Conservation (phyloP, 345 rosid species). For the Rhodamnia argentea region DNA sequence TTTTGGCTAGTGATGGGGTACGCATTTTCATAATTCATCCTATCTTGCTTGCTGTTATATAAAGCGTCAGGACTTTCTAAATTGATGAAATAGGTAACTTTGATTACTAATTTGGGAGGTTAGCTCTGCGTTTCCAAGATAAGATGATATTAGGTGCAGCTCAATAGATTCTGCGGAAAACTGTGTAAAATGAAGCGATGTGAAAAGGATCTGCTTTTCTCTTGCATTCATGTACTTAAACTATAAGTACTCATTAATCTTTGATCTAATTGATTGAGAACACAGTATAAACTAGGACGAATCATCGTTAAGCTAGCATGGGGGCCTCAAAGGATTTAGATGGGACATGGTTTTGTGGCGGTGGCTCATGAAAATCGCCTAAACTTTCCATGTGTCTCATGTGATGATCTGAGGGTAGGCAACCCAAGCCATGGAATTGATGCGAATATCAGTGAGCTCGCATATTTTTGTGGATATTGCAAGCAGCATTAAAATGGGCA, state of each 20-base stretch:
- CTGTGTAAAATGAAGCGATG: not conserved
- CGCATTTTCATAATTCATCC: not conserved
- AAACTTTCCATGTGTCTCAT: not conserved
- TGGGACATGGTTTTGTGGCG: not conserved
- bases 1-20: constrained; percentile 86
- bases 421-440: not conserved
- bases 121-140: not conserved
- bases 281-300: not conserved
- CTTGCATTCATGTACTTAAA: not conserved
- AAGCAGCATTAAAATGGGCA: not conserved
- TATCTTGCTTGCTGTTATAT: not conserved
- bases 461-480: not conserved
- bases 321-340: not conserved
- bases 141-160: not conserved
- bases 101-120: not conserved
- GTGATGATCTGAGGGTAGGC: not conserved
- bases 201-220: not conserved
- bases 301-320: not conserved
- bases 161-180: not conserved
- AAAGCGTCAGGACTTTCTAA: not conserved
- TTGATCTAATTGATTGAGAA: not conserved
- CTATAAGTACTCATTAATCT: not conserved
- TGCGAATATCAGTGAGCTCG: not conserved
- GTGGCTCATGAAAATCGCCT: not conserved
- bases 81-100: not conserved